Evolutionary conservation across 352 stramenopile species (phyloP).

Genomic region (Globisporangium middletonii): DNA sequence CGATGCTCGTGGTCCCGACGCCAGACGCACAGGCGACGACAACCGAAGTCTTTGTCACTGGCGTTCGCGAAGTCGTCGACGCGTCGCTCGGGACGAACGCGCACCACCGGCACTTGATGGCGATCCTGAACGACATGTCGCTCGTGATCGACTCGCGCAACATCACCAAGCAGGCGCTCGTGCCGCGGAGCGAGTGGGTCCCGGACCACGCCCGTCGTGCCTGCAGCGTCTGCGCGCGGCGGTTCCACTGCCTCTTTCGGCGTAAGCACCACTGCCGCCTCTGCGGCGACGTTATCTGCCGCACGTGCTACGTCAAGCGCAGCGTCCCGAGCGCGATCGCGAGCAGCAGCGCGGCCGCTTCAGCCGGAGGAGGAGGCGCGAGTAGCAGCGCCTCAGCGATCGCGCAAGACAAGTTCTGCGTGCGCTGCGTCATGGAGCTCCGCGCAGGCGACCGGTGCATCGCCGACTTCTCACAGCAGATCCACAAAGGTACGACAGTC

Average conservation of each 20-base stretch:
- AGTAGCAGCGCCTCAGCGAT: conserved; percentile 8
- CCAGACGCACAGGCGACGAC: conserved; percentile 26
- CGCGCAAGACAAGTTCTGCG: conserved; percentile 48
- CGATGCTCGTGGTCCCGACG: conserved; percentile 32
- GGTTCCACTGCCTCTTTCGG: conserved; percentile 20
- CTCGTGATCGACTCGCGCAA: conserved; percentile 51
- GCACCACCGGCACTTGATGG: conserved; percentile 40
- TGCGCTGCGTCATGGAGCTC: conserved; percentile 44
- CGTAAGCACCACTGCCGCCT: conserved; percentile 44
- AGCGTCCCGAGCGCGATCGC: conserved; percentile 14
- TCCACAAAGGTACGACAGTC: conserved; percentile 20
- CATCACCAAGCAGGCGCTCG: conserved; percentile 30
- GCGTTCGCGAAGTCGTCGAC: conserved; percentile 21
- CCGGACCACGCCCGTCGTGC: conserved; percentile 21
- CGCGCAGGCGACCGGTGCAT: conserved; percentile 30
- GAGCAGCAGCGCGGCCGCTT: background rate
- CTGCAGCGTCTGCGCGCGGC: conserved; percentile 19
- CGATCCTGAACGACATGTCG: conserved; percentile 44
- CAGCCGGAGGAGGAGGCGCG: background rate
- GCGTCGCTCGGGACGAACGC: conserved; percentile 31
- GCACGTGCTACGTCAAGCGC: conserved; percentile 40
- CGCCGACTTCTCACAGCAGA: conserved; percentile 23
- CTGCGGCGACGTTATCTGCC: conserved; percentile 47
- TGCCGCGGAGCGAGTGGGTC: conserved; percentile 27
- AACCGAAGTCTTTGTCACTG: conserved; percentile 44